A percentile compares a stretch with the other conserved stretches of the same genome.
phyloP scores from a whole-genome alignment of 2,329 filamentous ascomycete genomes.

The Neopestalotiopsis sp. region DNA sequence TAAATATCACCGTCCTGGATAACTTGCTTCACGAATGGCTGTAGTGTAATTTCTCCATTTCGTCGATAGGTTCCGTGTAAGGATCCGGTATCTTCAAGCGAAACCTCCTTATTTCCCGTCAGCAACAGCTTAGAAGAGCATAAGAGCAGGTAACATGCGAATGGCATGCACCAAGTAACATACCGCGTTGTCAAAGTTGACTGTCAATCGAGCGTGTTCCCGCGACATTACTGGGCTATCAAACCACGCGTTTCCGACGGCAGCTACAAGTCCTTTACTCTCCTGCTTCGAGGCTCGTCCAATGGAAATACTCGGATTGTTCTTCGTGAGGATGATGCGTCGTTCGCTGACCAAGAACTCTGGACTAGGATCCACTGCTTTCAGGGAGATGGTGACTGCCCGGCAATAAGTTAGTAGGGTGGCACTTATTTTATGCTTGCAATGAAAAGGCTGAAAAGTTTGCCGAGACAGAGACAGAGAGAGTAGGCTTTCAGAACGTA shows the following conservation, averaged over 20 bases:
- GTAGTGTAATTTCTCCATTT: conserved; percentile 22
- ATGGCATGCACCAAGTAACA: conserved; percentile 18
- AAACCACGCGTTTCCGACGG: conserved; percentile 65
- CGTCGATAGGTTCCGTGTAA: conserved; percentile 60
- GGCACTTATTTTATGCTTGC: not conserved
- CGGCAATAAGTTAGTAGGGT: not conserved
- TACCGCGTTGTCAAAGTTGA: conserved; percentile 52
- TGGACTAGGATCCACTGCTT: not conserved
- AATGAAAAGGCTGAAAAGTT: too few relatives aligned
- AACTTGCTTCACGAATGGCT: conserved; percentile 26
- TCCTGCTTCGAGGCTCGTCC: conserved; percentile 52
- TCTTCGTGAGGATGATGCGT: conserved; percentile 34
- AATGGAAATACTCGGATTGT: conserved; percentile 35
- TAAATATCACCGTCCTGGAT: conserved; percentile 42
- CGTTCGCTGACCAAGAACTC: conserved; percentile 25
- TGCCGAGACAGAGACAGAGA: too few relatives aligned
- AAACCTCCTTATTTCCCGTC: conserved; percentile 52
- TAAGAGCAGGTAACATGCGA: conserved; percentile 5
- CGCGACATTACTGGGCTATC: conserved; percentile 76
- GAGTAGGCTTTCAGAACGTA: not conserved
- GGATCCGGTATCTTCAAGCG: conserved; percentile 51
- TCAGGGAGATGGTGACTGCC: conserved; percentile 12
- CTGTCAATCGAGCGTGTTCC: conserved; percentile 62
- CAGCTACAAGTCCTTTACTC: conserved; percentile 46
- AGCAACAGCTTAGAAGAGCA: conserved; percentile 37